A percentile compares a stretch with the other conserved stretches of the same genome.
These are phyloP conservation scores for Viola pubescens DNA, from an alignment of 441 rosid species.

Conservation along the genomic window DNA sequence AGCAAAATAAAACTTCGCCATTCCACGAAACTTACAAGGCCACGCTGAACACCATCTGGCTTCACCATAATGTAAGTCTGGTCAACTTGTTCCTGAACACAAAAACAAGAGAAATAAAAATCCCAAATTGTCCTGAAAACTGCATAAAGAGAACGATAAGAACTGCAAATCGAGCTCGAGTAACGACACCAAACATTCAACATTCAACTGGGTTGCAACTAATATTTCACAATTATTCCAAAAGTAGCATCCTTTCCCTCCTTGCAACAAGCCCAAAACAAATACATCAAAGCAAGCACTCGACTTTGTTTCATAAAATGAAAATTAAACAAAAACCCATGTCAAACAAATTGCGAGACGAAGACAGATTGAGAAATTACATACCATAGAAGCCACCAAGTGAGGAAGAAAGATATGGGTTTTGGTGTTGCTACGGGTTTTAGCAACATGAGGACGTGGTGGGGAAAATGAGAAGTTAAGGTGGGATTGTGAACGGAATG, in stretches of 20 bases:
- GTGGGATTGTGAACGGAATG: conserved; percentile 43
- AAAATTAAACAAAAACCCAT: background rate
- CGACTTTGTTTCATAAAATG: background rate
- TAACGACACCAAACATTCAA: background rate
- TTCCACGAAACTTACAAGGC: conserved; percentile 53
- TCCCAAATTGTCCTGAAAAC: background rate
- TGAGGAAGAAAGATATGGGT: conserved; percentile 70
- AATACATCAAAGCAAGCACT: background rate
- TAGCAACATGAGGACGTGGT: conserved; percentile 21
- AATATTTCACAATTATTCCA: background rate
- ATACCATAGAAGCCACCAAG: conserved; percentile 74
- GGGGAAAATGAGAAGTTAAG: conserved; percentile 35
- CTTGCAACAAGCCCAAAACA: background rate
- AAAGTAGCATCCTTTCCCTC: background rate
- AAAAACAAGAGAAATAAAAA: conserved; percentile 3
- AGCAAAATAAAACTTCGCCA: background rate
- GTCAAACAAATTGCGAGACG: background rate
- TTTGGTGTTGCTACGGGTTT: conserved; percentile 28
- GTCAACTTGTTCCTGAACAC: conserved; percentile 58
- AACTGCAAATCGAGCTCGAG: conserved; percentile 1
- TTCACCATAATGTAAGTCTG: conserved; percentile 88
- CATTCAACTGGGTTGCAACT: conserved; percentile 3
- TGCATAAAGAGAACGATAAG: background rate
- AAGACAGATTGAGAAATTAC: background rate
- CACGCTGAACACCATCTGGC: conserved; percentile 90